Conservation (phyloP, 805 yeast genomes). For the Saccharomycopsis olivae region DNA sequence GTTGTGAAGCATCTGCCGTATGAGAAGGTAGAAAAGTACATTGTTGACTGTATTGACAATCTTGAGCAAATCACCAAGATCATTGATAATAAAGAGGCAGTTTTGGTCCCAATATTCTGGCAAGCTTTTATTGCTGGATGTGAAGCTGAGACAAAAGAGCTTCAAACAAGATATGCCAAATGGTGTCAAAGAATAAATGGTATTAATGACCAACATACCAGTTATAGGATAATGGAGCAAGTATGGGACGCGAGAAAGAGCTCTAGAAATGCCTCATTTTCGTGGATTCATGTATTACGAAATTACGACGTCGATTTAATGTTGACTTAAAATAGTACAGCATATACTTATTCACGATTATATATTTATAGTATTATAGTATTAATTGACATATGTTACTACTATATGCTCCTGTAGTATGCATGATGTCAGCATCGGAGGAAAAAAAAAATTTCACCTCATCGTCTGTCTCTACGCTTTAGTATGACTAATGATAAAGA, state of each 20-base stretch:
- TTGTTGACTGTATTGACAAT: constrained; percentile 50
- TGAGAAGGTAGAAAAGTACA: constrained; percentile 56
- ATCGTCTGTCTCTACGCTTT: no score
- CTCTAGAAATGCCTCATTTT: neutral
- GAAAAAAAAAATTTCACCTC: no score
- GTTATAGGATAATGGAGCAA: constrained; percentile 2
- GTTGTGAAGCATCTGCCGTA: constrained; percentile 16
- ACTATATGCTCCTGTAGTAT: no score
- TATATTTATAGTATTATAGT: no score
- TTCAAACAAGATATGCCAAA: constrained; percentile 55
- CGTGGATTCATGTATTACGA: constrained; percentile 15
- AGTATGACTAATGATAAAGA: no score
- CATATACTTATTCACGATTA: no score
- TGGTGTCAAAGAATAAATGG: constrained; percentile 35
- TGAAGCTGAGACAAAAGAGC: constrained; percentile 44
- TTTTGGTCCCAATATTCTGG: constrained; percentile 74
- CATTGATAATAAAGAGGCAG: constrained; percentile 37
- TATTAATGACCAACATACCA: constrained; percentile 20
- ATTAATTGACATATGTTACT: no score
- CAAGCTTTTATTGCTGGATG: constrained; percentile 86
- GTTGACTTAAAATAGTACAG: constrained; percentile 11
- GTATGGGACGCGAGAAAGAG: constrained; percentile 12
- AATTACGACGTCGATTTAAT: constrained; percentile 15
- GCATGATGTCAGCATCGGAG: no score
- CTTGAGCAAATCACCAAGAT: constrained; percentile 51